phyloP scores from a whole-genome alignment of 2,329 filamentous ascomycete species.

The Neopestalotiopsis rosae region DNA sequence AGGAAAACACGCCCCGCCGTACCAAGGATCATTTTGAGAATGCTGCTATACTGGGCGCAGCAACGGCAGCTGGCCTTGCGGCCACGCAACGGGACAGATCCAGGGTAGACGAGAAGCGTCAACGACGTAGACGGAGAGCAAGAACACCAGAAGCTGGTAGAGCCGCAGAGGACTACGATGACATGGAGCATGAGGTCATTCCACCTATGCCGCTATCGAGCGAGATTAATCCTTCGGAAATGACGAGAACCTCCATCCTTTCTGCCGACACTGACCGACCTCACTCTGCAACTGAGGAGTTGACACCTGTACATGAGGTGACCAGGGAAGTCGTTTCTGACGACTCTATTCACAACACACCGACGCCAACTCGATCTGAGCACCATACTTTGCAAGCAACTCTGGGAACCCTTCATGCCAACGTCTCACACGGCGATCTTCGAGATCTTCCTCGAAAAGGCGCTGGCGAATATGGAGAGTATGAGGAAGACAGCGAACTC shows the following conservation, averaged over 20 bases:
- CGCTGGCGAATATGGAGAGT: slow-evolving; percentile 45
- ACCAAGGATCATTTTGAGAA: slow-evolving; percentile 41
- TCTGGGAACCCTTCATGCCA: slow-evolving; percentile 72
- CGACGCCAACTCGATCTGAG: slow-evolving; percentile 63
- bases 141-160: slow-evolving; percentile 55
- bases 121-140: slow-evolving; percentile 57
- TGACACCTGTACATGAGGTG: slow-evolving; percentile 67
- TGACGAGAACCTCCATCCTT: slow-evolving; percentile 86
- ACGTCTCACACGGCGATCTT: slow-evolving; percentile 64
- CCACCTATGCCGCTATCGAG: slow-evolving; percentile 90
- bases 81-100: slow-evolving; percentile 47
- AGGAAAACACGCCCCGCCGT: slow-evolving; percentile 53
- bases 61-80: slow-evolving; percentile 43
- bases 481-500: slow-evolving; percentile 54
- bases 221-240: slow-evolving; percentile 82
- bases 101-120: slow-evolving; percentile 52
- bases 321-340: slow-evolving; percentile 65
- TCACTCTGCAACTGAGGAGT: slow-evolving; percentile 69
- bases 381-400: slow-evolving; percentile 54
- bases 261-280: slow-evolving; percentile 81
- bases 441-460: slow-evolving; percentile 58
- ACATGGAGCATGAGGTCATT: slow-evolving; percentile 59
- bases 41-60: slow-evolving; percentile 51
- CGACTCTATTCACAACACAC: slow-evolving; percentile 56
- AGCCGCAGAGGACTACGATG: slow-evolving; percentile 56